Percentiles rank a stretch among this genome's conserved stretches.
These are phyloP conservation scores for Auricularia cornea DNA, from an alignment of 768 basidiomycete genomes.

Conservation along the genomic window DNA sequence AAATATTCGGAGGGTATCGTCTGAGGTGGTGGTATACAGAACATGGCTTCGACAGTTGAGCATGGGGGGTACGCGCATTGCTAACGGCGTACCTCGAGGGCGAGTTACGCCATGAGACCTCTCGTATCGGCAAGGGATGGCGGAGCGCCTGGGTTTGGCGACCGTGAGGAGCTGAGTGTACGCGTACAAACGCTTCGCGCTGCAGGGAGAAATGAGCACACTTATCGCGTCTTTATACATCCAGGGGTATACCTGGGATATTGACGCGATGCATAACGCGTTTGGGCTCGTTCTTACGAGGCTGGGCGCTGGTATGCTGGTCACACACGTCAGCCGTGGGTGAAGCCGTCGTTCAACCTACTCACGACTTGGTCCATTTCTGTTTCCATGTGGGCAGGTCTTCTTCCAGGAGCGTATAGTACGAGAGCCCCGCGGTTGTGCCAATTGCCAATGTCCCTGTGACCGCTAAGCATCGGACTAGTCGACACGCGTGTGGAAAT, in stretches of 20 bases:
- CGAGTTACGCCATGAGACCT: constrained; percentile 64
- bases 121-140: constrained; percentile 66
- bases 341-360: constrained; percentile 6
- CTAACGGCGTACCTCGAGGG: constrained; percentile 57
- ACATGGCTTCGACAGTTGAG: constrained; percentile 46
- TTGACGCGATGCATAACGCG: constrained; percentile 36
- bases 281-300: constrained; percentile 9
- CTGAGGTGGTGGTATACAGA: constrained; percentile 76
- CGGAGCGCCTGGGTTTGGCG: constrained; percentile 57
- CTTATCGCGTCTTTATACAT: too few relatives aligned
- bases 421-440: constrained; percentile 47
- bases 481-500: not conserved
- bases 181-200: constrained; percentile 43
- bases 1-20: constrained; percentile 77
- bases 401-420: constrained; percentile 73
- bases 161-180: constrained; percentile 68
- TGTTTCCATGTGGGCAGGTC: constrained; percentile 76
- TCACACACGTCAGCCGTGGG: not conserved
- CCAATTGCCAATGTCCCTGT: constrained; percentile 71
- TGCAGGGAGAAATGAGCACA: constrained; percentile 36
- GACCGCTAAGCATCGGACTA: constrained; percentile 2
- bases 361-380: constrained; percentile 66
- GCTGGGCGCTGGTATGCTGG: not conserved
- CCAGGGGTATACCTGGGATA: constrained; percentile 45
- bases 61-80: not conserved